Base-by-base conservation (phyloP, 148 eudicot species). In the Persicaria maculosa region DNA sequence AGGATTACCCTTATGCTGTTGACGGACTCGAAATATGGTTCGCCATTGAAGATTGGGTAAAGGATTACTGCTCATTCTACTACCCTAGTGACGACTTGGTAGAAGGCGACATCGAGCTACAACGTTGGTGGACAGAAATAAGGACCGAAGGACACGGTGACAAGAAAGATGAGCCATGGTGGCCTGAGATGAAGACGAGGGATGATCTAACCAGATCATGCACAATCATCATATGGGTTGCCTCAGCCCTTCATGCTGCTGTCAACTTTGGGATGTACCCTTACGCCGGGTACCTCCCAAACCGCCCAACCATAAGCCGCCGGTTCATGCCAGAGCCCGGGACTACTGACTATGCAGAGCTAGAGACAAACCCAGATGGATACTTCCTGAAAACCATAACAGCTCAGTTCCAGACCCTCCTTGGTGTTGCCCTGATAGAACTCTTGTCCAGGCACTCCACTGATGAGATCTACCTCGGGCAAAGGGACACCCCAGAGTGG, bases 11-110 rank as follows among this genome's bases (percentile, higher is more conserved):
- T 5, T 93, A 57, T 43, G 97, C 96, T 15, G 86, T 88, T 11
- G 97, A 90, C 58, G 97, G 93, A 5, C 87, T 93, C 4, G 96
- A 93, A 17, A 87, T 93, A 48, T 90, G 97, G 97, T 83, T 73
- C 1, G 88, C 91, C 16, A 90, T 93, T 1, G 83, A 90, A 72
- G 71, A 81, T 3, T 93, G 93, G 93, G 97, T 90, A 0, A 50
- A 43, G 0, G 90, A 90, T 4, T 93, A 93, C 14, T 85, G 89
- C 83, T 78, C 81, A 16, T 81, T 83, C 52, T 93, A 88, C 76
- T 93, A 90, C 81, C 73, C 79, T 4, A 61, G 68, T 7, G 84
- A 90, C 47, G 77, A 73, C 9, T 22, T 72, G 19, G 81, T 93
- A 7, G 78, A 64, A 65, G 59, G 12, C 7, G 96, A 93, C 71